These are phyloP conservation scores for Friedmanniomyces endolithicus DNA, from an alignment of 495 filamentous ascomycete genomes.

Conservation along the genomic window DNA sequence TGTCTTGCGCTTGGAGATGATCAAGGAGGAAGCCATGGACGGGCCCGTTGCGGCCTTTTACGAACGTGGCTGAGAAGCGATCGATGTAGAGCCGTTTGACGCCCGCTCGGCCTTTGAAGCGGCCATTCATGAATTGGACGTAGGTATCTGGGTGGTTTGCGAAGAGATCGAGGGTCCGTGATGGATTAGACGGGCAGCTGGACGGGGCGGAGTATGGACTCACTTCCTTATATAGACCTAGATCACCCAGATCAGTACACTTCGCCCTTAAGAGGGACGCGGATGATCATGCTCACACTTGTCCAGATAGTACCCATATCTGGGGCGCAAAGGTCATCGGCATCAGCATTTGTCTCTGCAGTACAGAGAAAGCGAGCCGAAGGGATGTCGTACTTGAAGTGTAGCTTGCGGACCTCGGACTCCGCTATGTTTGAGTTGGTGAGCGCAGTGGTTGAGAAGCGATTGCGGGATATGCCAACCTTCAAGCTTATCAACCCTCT, in stretches of 20 bases:
- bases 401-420: conserved; percentile 38
- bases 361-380: not conserved
- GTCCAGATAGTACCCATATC: conserved; percentile 49
- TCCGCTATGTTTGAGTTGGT: not conserved
- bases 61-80: conserved; percentile 35
- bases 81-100: conserved; percentile 42
- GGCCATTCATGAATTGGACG: conserved; percentile 44
- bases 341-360: not conserved
- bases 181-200: not conserved
- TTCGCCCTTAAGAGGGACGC: not conserved
- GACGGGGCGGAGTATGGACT: too few relatives aligned
- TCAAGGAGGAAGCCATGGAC: conserved; percentile 44
- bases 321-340: conserved; percentile 30
- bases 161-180: conserved; percentile 39
- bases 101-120: conserved; percentile 42
- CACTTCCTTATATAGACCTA: too few relatives aligned
- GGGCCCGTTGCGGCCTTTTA: conserved; percentile 40
- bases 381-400: not conserved
- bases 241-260: too few relatives aligned
- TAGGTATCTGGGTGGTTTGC: conserved; percentile 42
- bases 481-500: conserved; percentile 5
- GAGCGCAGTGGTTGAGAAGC: too few relatives aligned
- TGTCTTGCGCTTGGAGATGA: conserved; percentile 45
- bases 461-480: not conserved
- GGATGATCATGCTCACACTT: conserved; percentile 35